These are phyloP conservation scores for Rutstroemia sp. DNA, from an alignment of 2,329 filamentous ascomycete genomes.

Conservation along the genomic window DNA sequence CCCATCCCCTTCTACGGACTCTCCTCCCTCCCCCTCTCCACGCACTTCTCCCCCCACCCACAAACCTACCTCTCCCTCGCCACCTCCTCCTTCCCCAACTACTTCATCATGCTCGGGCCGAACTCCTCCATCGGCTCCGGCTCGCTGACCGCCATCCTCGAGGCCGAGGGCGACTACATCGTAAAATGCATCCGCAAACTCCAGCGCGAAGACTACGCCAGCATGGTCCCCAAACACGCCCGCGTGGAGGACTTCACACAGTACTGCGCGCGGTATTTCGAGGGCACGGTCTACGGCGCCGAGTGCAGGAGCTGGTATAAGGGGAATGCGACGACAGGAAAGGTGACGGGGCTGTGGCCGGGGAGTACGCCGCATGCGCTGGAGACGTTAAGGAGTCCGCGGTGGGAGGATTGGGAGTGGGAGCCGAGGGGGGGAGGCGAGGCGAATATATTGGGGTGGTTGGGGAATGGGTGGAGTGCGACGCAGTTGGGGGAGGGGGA, in stretches of 20 bases:
- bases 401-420: conserved; percentile 45
- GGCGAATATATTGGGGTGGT: conserved; percentile 34
- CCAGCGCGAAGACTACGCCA: conserved; percentile 41
- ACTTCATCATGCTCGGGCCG: conserved; percentile 27
- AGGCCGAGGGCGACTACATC: conserved; percentile 24
- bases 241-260: conserved; percentile 42
- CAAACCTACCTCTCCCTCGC: conserved; percentile 25
- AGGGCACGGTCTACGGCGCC: conserved; percentile 43
- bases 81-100: conserved; percentile 25
- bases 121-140: conserved; percentile 23
- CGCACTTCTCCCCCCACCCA: conserved; percentile 26
- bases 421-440: conserved; percentile 31
- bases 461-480: conserved; percentile 38
- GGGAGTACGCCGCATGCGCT: conserved; percentile 33
- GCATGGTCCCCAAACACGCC: conserved; percentile 39
- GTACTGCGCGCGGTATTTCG: conserved; percentile 44
- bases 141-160: conserved; percentile 22
- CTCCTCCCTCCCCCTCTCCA: conserved; percentile 15
- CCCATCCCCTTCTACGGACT: conserved; percentile 24
- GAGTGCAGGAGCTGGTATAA: conserved; percentile 31
- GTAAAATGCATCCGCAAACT: conserved; percentile 25
- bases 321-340: conserved; percentile 28
- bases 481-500: conserved; percentile 36
- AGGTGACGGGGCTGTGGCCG: conserved; percentile 38
- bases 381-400: conserved; percentile 40